Conservation (phyloP, 2,329 filamentous ascomycete species). For the Monosporascus sp. region DNA sequence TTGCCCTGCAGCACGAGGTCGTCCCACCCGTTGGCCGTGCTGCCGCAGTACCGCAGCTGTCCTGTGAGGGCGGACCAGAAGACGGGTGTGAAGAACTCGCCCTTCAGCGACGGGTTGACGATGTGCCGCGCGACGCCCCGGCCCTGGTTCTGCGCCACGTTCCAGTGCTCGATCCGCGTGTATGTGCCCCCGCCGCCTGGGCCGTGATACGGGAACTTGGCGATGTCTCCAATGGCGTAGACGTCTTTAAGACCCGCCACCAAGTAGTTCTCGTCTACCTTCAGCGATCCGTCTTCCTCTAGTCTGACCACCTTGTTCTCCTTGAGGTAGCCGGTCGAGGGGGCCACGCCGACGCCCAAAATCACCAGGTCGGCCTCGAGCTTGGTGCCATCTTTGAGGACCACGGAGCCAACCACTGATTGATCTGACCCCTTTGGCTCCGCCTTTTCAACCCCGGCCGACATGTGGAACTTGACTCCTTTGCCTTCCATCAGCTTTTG, state of each 20-base stretch:
- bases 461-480: slow-evolving; percentile 83
- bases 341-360: slow-evolving; percentile 81
- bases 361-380: slow-evolving; percentile 87
- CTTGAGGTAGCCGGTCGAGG: slow-evolving; percentile 76
- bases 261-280: slow-evolving; percentile 72
- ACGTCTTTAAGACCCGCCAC: slow-evolving; percentile 75
- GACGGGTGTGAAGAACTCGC: slow-evolving; percentile 78
- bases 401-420: slow-evolving; percentile 71
- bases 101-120: slow-evolving; percentile 53
- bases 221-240: slow-evolving; percentile 92
- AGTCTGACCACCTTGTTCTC: slow-evolving; percentile 65
- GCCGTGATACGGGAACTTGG: slow-evolving; percentile 88
- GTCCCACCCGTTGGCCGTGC: slow-evolving; percentile 77
- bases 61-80: slow-evolving; percentile 94
- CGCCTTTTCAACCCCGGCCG: slow-evolving; percentile 76
- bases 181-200: slow-evolving; percentile 71
- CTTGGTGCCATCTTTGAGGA: slow-evolving; percentile 78
- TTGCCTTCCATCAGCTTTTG: slow-evolving; percentile 74
- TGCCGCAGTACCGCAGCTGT: slow-evolving; percentile 91
- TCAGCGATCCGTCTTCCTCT: slow-evolving; percentile 79
- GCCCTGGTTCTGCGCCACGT: slow-evolving; percentile 91
- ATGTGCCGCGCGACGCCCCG: slow-evolving; percentile 76
- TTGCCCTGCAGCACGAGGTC: slow-evolving; percentile 76
- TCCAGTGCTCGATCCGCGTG: slow-evolving; percentile 95
- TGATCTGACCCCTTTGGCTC: slow-evolving; percentile 62